These are phyloP conservation scores for Oryza australiensis DNA, from an alignment of 176 grass and related monocot species.

Conservation along the genomic window DNA sequence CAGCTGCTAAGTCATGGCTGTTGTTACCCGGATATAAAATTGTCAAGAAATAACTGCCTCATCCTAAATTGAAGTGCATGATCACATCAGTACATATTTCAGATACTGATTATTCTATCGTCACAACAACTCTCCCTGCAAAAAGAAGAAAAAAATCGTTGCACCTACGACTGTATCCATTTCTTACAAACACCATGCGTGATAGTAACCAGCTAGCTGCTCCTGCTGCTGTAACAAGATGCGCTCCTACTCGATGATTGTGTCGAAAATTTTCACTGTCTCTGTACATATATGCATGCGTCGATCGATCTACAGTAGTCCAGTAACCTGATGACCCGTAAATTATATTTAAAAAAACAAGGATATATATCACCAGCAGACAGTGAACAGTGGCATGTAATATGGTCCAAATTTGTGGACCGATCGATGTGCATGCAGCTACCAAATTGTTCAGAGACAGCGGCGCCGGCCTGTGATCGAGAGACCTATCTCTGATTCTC, in stretches of 20 bases:
- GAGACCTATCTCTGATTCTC: slow-evolving; percentile 4
- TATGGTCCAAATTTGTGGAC: slow-evolving; percentile 47
- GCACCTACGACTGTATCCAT: slow-evolving; percentile 15
- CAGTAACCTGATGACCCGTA: background rate
- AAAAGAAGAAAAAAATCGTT: background rate
- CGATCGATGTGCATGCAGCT: slow-evolving; percentile 8
- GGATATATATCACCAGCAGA: slow-evolving; percentile 23
- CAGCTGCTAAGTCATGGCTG: background rate
- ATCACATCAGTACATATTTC: background rate
- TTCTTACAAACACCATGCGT: slow-evolving; percentile 23
- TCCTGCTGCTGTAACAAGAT: slow-evolving; percentile 23
- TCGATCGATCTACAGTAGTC: slow-evolving; percentile 6
- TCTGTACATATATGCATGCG: background rate
- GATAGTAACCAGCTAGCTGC: background rate
- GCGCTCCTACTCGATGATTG: background rate
- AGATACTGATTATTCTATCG: background rate
- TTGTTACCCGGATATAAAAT: slow-evolving; percentile 25
- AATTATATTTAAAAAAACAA: background rate
- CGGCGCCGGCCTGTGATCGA: slow-evolving; percentile 1
- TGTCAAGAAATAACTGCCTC: background rate
- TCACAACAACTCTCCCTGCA: background rate
- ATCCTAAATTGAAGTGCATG: slow-evolving; percentile 2
- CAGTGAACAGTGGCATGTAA: slow-evolving; percentile 27
- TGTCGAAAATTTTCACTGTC: background rate
- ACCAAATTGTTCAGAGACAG: slow-evolving; percentile 23